Conservation (phyloP, 2,329 filamentous ascomycete genomes). For the Aspergillus brasiliensis region DNA sequence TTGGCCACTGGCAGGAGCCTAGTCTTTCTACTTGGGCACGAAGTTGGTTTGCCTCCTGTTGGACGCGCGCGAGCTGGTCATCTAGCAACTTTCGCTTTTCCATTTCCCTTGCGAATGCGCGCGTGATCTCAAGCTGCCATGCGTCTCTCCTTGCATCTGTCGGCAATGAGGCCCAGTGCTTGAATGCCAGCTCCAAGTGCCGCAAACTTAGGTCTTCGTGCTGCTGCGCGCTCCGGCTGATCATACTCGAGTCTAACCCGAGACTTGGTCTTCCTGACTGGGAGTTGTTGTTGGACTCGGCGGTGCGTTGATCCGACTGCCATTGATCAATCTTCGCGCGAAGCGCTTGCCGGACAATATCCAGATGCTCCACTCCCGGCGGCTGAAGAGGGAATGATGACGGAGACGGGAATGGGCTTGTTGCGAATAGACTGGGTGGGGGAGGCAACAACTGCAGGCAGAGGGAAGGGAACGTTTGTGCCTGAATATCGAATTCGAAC, state of each 20-base stretch:
- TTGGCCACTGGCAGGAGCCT: slow-evolving; percentile 51
- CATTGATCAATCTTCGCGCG: slow-evolving; percentile 67
- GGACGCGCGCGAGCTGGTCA: slow-evolving; percentile 46
- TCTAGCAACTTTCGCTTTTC: slow-evolving; percentile 48
- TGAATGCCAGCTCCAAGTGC: slow-evolving; percentile 76
- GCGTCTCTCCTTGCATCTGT: slow-evolving; percentile 52
- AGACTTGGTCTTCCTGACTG: slow-evolving; percentile 41
- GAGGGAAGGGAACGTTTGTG: slow-evolving; percentile 82
- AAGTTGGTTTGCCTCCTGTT: slow-evolving; percentile 53
- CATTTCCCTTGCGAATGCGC: slow-evolving; percentile 49
- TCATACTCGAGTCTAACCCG: slow-evolving; percentile 38
- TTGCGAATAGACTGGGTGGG: slow-evolving; percentile 79
- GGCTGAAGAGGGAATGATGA: slow-evolving; percentile 80
- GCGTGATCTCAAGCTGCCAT: slow-evolving; percentile 52
- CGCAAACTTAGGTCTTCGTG: slow-evolving; percentile 71
- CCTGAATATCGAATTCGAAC: slow-evolving; percentile 80
- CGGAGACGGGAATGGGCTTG: slow-evolving; percentile 74
- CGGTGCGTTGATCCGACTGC: slow-evolving; percentile 52
- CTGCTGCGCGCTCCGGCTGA: slow-evolving; percentile 53
- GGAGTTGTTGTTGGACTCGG: slow-evolving; percentile 43
- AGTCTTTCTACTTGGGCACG: slow-evolving; percentile 50
- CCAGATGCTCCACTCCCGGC: slow-evolving; percentile 72
- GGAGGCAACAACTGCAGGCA: slow-evolving; percentile 78
- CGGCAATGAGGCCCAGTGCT: slow-evolving; percentile 71
- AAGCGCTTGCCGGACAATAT: slow-evolving; percentile 69